These are phyloP conservation scores for Alternaria infectoria DNA, from an alignment of 2,329 filamentous ascomycete genomes.

Conservation along the genomic window DNA sequence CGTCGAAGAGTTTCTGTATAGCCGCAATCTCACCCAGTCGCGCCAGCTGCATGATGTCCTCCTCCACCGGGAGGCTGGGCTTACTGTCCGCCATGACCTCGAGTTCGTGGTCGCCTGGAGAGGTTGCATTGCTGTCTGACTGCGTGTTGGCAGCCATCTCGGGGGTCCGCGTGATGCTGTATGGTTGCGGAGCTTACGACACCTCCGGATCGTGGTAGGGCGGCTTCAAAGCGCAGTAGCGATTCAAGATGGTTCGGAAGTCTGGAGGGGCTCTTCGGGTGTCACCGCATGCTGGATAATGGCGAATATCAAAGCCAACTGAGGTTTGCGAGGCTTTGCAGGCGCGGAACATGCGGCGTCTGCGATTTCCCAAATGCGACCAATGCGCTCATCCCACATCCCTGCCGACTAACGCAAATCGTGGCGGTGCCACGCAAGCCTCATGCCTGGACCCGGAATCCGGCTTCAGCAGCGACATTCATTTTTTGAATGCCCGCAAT, in stretches of 20 bases:
- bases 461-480: neutral
- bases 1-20: slow-evolving; percentile 90
- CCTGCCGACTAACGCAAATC: slow-evolving; percentile 22
- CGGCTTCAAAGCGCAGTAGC: neutral
- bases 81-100: slow-evolving; percentile 45
- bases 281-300: slow-evolving; percentile 20
- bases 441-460: slow-evolving; percentile 1
- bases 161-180: slow-evolving; percentile 23
- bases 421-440: slow-evolving; percentile 22
- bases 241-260: neutral
- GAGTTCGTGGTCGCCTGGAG: slow-evolving; percentile 42
- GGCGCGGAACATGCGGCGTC: slow-evolving; percentile 24
- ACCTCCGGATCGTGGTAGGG: slow-evolving; percentile 4
- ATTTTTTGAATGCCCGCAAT: neutral
- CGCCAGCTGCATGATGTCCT: slow-evolving; percentile 96
- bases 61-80: slow-evolving; percentile 60
- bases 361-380: slow-evolving; percentile 20
- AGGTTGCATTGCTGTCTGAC: slow-evolving; percentile 32
- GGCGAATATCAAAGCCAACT: neutral
- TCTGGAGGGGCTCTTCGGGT: neutral
- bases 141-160: slow-evolving; percentile 35
- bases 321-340: slow-evolving; percentile 12
- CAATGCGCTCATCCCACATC: slow-evolving; percentile 24
- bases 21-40: slow-evolving; percentile 82
- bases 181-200: slow-evolving; percentile 3